Evolutionary conservation across 768 basidiomycete species (phyloP).

Genomic region (Lactarius psammicola): DNA sequence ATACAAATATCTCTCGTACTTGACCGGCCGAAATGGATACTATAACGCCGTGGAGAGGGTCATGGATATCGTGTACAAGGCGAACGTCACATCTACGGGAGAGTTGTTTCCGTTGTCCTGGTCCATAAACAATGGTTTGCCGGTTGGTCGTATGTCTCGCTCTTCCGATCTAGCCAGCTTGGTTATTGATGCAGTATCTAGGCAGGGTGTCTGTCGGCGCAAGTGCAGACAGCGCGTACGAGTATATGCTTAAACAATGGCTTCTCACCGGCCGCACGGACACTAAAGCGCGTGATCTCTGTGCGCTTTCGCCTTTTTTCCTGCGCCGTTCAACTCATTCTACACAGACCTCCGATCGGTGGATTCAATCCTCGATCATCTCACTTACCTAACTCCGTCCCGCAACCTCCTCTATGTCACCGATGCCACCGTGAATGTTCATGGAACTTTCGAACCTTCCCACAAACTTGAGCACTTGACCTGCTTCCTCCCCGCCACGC

Average conservation of each 20-base stretch:
- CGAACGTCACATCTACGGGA: slow-evolving; percentile 42
- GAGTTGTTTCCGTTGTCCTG: slow-evolving; percentile 62
- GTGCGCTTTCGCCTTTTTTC: slow-evolving; percentile 41
- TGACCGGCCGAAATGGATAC: slow-evolving; percentile 69
- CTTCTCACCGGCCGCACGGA: slow-evolving; percentile 66
- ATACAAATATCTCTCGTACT: slow-evolving; percentile 80
- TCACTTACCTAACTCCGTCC: slow-evolving; percentile 64
- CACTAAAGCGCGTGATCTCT: slow-evolving; percentile 60
- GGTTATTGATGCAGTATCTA: slow-evolving; percentile 33
- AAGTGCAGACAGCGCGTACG: slow-evolving; percentile 71
- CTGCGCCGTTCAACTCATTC: background rate
- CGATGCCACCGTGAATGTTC: slow-evolving; percentile 39
- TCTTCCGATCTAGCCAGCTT: background rate
- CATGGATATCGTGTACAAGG: slow-evolving; percentile 48
- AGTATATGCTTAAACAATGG: slow-evolving; percentile 77
- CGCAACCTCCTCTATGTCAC: slow-evolving; percentile 74
- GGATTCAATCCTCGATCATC: slow-evolving; percentile 56
- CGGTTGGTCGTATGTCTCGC: slow-evolving; percentile 44
- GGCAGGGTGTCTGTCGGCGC: slow-evolving; percentile 56
- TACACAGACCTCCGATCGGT: slow-evolving; percentile 57
- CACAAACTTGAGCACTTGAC: slow-evolving; percentile 75
- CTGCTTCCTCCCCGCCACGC: slow-evolving; percentile 75
- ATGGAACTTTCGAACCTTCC: slow-evolving; percentile 27
- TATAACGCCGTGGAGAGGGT: slow-evolving; percentile 54
- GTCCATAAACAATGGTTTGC: slow-evolving; percentile 47